phyloP scores from a whole-genome alignment of 306 rosid species.

The Ormosia emarginata region DNA sequence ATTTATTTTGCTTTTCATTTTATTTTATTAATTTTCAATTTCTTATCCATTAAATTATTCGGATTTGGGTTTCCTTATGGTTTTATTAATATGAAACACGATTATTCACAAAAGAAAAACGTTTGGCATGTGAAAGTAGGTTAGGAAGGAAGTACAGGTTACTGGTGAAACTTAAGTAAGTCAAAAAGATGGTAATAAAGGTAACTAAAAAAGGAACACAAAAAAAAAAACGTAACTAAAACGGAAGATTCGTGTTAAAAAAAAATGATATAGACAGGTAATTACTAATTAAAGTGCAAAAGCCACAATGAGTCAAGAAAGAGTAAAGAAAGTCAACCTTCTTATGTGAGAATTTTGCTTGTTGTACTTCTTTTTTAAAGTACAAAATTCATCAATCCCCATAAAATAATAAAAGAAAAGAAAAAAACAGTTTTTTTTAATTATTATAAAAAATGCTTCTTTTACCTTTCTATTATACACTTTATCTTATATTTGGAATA shows the following conservation, averaged over 20 bases:
- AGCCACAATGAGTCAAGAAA: background rate
- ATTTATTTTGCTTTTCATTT: background rate
- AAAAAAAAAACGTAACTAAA: background rate
- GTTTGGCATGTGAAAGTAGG: constrained; percentile 23
- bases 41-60: background rate
- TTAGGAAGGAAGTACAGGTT: background rate
- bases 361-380: constrained; percentile 34
- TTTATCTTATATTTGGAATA: no score
- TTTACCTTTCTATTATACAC: no score
- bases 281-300: background rate
- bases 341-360: constrained; percentile 9
- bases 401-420: background rate
- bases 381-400: constrained; percentile 24
- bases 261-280: background rate
- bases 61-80: background rate
- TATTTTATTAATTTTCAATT: background rate
- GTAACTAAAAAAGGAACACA: background rate
- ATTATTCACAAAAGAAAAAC: background rate
- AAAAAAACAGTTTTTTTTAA: background rate
- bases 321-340: constrained; percentile 38
- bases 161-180: background rate
- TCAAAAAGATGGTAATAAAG: constrained; percentile 27
- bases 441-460: no score
- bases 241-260: background rate
- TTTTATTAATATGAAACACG: background rate